Conservation (phyloP, 495 filamentous ascomycete genomes). For the Margaritispora aquatica region DNA sequence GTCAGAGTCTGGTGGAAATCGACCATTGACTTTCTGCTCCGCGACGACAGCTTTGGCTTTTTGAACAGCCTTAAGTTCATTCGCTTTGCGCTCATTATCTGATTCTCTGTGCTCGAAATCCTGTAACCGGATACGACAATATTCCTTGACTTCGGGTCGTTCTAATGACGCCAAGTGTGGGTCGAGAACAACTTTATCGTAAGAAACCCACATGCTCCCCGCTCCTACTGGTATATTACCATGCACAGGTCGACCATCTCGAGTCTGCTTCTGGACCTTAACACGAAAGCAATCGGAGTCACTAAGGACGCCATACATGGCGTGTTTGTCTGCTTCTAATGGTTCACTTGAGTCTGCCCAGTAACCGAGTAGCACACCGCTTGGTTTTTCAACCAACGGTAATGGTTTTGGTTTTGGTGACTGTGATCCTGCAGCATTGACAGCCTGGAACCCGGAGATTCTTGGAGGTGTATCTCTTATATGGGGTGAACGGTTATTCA, state of each 20-base stretch:
- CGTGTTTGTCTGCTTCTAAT: conserved; percentile 38
- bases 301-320: conserved; percentile 45
- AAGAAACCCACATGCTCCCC: conserved; percentile 47
- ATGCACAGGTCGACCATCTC: conserved; percentile 38
- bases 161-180: conserved; percentile 35
- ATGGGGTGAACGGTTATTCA: conserved; percentile 27
- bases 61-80: conserved; percentile 40
- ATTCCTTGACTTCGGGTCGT: conserved; percentile 47
- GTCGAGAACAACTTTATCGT: conserved; percentile 46
- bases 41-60: conserved; percentile 37
- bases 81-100: conserved; percentile 34
- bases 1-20: background rate
- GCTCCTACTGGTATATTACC: conserved; percentile 46
- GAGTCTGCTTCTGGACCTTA: conserved; percentile 42
- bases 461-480: conserved; percentile 20
- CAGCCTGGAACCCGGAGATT: conserved; percentile 18
- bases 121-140: conserved; percentile 41
- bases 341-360: conserved; percentile 39
- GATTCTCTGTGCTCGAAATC: conserved; percentile 38
- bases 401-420: conserved; percentile 21
- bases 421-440: conserved; percentile 16
- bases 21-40: background rate
- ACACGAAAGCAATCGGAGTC: conserved; percentile 48
- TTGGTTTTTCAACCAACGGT: conserved; percentile 36
- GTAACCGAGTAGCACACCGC: conserved; percentile 41